Base-by-base conservation (phyloP, 2,329 filamentous ascomycete species). In the Colletotrichum lentis region DNA sequence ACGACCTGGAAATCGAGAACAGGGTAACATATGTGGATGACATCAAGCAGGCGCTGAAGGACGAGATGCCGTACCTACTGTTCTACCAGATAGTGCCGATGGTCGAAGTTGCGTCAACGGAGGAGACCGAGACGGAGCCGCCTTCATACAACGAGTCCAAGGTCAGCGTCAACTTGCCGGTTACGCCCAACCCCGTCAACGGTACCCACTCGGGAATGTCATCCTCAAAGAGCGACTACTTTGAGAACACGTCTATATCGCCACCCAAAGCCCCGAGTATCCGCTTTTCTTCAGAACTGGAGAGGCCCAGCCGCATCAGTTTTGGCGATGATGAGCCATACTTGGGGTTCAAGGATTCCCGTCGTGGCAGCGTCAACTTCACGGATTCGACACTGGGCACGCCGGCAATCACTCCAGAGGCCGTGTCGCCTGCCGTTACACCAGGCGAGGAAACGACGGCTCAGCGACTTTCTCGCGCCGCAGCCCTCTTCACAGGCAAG, bases 31-130 rank as follows among this genome's bases (percentile, higher is more conserved):
- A 91, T 62, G 89, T 97, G 56, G 88, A 96, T 73, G 91, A 97
- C 70, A 87, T 90, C 73, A 90, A 92, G 69, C 81, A 90, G 72
- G 90, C 92, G 0, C 80, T 98, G 57, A 90, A 88, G 72, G 86
- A 91, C n/a, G 94, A 97, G 77, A 96, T 93, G 77, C 95, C 96
- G 0, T 98, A 98, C 76, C 85, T 98, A 7, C 83, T 99, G 0
- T 98, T 98, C 78, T 99, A 97, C 75, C 95, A 97, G 77, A 92
- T 98, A 47, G 87, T 96, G 37, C 94, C 95, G 0, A 93, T 96
- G 74, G 88, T 93, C 37, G 91, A 94, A 64, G 86, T 91, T 8
- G 81, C 83, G 1, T 84, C 84, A 5, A 80, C 81, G 0, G 82
- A 84, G 7, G 79, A 79, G 52, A 82, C 80, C 1, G 80, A 83